Percentiles rank a stretch among this genome's conserved stretches.
Evolutionary conservation across 2,329 filamentous ascomycete species (phyloP).

Genomic region (Colletotrichum truncatum): DNA sequence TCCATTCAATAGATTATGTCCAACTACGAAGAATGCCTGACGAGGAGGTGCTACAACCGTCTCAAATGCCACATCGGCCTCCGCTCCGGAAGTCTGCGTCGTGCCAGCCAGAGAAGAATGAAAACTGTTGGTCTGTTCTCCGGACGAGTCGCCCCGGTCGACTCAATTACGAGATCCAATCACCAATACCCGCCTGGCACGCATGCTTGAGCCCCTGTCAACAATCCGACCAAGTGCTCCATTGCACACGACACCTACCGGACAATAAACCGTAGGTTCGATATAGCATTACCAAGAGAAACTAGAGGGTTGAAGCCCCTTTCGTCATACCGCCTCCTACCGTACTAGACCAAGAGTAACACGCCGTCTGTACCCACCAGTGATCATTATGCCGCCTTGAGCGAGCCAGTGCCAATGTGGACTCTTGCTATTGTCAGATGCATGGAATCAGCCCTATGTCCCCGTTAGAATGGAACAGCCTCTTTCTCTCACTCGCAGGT

Average conservation of each 20-base stretch:
- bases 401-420: neutral
- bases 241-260: neutral
- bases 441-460: neutral
- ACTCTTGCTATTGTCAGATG: neutral
- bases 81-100: neutral
- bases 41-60: neutral
- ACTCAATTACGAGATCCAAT: neutral
- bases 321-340: neutral
- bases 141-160: neutral
- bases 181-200: neutral
- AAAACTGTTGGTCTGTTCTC: neutral
- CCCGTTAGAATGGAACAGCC: neutral
- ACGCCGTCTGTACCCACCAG: neutral
- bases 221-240: too few relatives aligned
- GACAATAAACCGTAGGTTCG: neutral
- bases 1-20: neutral
- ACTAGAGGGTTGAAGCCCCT: neutral
- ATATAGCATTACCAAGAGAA: neutral
- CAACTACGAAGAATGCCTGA: neutral
- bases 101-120: neutral
- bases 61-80: neutral
- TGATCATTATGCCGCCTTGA: neutral
- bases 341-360: neutral
- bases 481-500: neutral
- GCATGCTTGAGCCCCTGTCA: too few relatives aligned